A percentile compares a stretch with the other conserved stretches of the same genome.
Evolutionary conservation across 495 filamentous ascomycete species (phyloP).

Genomic region (Penicillium soppii): DNA sequence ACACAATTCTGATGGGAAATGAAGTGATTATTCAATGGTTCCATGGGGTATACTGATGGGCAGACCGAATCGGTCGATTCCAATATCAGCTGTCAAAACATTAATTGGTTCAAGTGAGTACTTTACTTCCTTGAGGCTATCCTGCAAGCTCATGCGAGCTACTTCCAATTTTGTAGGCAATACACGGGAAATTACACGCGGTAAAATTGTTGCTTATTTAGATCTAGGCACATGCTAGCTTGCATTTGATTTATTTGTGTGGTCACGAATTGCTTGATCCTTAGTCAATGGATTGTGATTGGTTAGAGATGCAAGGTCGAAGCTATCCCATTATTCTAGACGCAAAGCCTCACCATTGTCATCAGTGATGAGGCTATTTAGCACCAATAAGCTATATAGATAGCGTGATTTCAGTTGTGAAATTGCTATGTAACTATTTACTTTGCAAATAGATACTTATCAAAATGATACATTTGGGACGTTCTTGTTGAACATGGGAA

Average conservation of each 20-base stretch:
- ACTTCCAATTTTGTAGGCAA: not conserved
- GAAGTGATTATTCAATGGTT: too few relatives aligned
- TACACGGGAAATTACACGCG: not conserved
- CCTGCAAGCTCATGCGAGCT: not conserved
- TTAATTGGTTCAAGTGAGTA: too few relatives aligned
- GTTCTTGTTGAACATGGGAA: too few relatives aligned
- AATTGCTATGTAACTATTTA: not conserved
- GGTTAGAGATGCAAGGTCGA: not conserved
- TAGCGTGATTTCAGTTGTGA: not conserved
- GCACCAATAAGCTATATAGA: not conserved
- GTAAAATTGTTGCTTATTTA: not conserved
- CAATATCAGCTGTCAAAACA: too few relatives aligned
- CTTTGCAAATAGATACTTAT: not conserved
- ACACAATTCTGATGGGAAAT: too few relatives aligned
- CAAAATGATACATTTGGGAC: too few relatives aligned
- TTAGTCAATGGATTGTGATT: not conserved
- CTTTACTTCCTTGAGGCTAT: too few relatives aligned
- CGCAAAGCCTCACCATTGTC: not conserved
- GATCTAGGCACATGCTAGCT: not conserved
- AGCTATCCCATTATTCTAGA: not conserved
- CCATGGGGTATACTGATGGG: too few relatives aligned
- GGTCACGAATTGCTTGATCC: not conserved
- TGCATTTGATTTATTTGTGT: not conserved
- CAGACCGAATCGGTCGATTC: too few relatives aligned
- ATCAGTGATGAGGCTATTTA: not conserved